These are phyloP conservation scores for Grosmannia penicillata DNA, from an alignment of 2,329 filamentous ascomycete species.

Conservation along the genomic window DNA sequence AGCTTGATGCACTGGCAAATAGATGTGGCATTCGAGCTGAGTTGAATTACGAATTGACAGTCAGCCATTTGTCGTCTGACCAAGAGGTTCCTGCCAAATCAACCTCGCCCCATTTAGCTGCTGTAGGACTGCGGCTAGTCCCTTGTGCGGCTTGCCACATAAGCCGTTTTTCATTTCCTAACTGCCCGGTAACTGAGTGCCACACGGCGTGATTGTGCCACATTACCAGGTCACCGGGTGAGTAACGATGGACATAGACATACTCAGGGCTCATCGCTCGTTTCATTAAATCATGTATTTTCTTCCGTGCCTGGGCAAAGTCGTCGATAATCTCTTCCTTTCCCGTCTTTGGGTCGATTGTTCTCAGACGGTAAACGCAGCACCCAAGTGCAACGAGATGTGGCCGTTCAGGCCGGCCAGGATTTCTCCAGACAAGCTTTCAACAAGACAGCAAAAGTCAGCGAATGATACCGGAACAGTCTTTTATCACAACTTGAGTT, in stretches of 20 bases:
- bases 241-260: slow-evolving; percentile 3
- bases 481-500: neutral
- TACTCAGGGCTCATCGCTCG: neutral
- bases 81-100: slow-evolving; percentile 1
- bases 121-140: neutral
- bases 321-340: neutral
- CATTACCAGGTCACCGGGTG: slow-evolving; percentile 1
- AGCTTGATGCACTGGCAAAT: too few species aligned
- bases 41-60: too few species aligned
- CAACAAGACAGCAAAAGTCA: neutral
- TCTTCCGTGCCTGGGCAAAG: neutral
- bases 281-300: neutral
- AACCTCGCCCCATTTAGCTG: slow-evolving; percentile 2
- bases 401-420: neutral
- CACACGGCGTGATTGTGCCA: slow-evolving; percentile 4
- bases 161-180: neutral
- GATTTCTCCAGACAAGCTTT: slow-evolving; percentile 3
- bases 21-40: too few species aligned
- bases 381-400: slow-evolving; percentile 4
- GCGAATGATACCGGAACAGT: neutral
- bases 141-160: slow-evolving; percentile 4
- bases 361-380: slow-evolving; percentile 2
- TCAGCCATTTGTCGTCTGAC: too few species aligned
- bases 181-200: slow-evolving; percentile 4
- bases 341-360: slow-evolving; percentile 2